phyloP scores from a whole-genome alignment of 2,329 filamentous ascomycete species.

The Ophiostoma sp. region DNA sequence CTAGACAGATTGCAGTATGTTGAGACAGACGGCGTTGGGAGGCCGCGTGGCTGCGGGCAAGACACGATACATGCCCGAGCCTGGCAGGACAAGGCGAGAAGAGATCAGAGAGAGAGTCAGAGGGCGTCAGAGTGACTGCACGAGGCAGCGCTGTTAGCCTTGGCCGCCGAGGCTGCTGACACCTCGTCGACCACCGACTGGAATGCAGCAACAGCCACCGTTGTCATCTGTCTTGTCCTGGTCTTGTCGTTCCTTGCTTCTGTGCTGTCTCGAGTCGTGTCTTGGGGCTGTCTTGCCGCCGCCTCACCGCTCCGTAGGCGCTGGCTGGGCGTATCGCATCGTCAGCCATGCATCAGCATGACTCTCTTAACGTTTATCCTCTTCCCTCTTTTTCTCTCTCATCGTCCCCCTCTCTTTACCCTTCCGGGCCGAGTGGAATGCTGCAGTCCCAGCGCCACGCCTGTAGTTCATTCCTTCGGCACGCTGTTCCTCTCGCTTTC shows the following conservation, averaged over 20 bases:
- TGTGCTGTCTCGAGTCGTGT: background rate
- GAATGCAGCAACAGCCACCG: background rate
- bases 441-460: constrained; percentile 1
- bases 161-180: constrained; percentile 2
- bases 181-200: background rate
- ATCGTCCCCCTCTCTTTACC: background rate
- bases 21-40: background rate
- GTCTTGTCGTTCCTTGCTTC: background rate
- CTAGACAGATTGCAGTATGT: no score
- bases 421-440: constrained; percentile 2
- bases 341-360: background rate
- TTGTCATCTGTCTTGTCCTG: background rate
- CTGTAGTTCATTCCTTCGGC: background rate
- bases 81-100: background rate
- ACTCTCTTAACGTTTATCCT: background rate
- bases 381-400: background rate
- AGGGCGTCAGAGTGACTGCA: no score
- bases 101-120: no score
- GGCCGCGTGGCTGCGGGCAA: background rate
- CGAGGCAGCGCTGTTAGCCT: background rate
- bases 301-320: background rate
- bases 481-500: background rate
- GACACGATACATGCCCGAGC: background rate
- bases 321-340: background rate
- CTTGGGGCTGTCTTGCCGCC: background rate